phyloP scores from a whole-genome alignment of 176 grass and related monocot species.

The Puccinellia tenuiflora region DNA sequence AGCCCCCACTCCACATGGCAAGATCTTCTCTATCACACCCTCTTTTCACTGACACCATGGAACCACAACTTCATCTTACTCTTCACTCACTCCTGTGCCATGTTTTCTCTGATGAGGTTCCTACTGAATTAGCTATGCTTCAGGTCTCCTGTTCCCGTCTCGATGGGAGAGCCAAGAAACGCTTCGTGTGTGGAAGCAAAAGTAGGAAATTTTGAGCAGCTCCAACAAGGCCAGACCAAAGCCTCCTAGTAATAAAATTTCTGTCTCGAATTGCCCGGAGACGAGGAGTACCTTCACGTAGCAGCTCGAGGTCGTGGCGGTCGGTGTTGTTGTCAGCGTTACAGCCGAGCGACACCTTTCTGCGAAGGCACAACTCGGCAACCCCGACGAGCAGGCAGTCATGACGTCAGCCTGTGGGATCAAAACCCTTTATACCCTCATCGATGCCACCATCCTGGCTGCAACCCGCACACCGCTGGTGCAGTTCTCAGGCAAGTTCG shows the following conservation, averaged over 20 bases:
- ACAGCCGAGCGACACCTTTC: slow-evolving; percentile 75
- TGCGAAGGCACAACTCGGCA: slow-evolving; percentile 75
- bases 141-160: background rate
- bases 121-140: background rate
- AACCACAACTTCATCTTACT: background rate
- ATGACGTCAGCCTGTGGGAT: slow-evolving; percentile 64
- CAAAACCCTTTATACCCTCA: slow-evolving; percentile 47
- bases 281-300: background rate
- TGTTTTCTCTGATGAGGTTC: background rate
- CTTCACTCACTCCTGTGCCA: background rate
- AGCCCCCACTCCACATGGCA: background rate
- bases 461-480: slow-evolving; percentile 42
- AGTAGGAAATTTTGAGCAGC: background rate
- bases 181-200: background rate
- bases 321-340: slow-evolving; percentile 40
- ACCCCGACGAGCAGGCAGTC: slow-evolving; percentile 44
- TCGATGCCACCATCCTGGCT: slow-evolving; percentile 61
- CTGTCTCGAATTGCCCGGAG: background rate
- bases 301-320: background rate
- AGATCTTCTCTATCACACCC: background rate
- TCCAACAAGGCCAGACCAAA: background rate
- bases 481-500: slow-evolving; percentile 52
- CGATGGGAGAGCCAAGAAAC: background rate
- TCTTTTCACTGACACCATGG: background rate
- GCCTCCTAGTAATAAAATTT: background rate